Evolutionary conservation across 2,329 filamentous ascomycete genomes (phyloP), one percentile per base, ranked within the genome.

Genomic region (Aspergillus fructus): DNA sequence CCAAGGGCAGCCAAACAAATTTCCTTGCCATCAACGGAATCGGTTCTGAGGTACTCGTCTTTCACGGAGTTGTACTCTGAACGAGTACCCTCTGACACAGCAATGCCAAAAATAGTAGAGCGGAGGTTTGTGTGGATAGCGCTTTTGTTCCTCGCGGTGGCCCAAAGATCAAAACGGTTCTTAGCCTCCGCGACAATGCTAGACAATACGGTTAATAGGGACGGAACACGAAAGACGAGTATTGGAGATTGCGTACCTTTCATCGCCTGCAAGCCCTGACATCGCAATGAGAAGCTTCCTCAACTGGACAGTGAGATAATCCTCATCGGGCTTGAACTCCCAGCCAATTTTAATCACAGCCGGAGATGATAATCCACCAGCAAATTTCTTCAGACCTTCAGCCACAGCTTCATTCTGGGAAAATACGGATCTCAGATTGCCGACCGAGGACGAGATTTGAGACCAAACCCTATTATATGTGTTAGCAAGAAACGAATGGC

Each of bases 1-100:
- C 92, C 91, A 45, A 99, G 83, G 4, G 89, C 85, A 39, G 84
- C 80, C 3, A 97, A 83, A 64, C 86, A 89, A 62, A 96, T 89
- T 65, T 96, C 92, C 75, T 93, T 96, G 66, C 92, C 93, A 68
- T 97, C 94, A 39, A 97, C 87, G 7, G 92, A 91, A 52, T 89
- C 88, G 12, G 91, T 94, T 50, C 81, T 87, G 62, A 86, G 82
- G 82, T 91, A 97, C 72, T 97, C 93, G 54, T 91, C 85, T 79
- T 93, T 91, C 54, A 99, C 83, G 7, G 87, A 83, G 27, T 89
- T 83, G 64, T 85, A 89, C 53, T 91, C 90, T 15, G 86, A 79
- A 52, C 83, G 82, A 7, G 85, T 85, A 6, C 91, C 86, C 63
- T 93, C 85, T 62, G 86, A 87, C 59, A 97, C 82, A 24, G 86